Base-by-base conservation (phyloP, 306 rosid species). In the Cucurbita pepo region DNA sequence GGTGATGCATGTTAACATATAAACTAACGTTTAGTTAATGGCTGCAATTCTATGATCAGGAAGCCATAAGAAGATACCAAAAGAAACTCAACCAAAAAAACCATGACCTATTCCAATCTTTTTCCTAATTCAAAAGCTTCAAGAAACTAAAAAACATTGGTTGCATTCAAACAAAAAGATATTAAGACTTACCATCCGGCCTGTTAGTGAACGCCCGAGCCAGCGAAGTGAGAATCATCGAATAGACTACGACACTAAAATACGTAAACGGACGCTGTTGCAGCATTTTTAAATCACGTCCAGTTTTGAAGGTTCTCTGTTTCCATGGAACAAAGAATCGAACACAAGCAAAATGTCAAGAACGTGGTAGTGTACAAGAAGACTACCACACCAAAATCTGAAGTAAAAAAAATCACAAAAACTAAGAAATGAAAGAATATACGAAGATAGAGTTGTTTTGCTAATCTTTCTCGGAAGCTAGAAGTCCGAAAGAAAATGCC, bases 181-280 rank as follows among this genome's bases (percentile, higher is more conserved):
- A 19, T 25, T 16, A 10, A 77, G 22, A 36, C 56, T 79, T 83
- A 93, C 98, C 89, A 56, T 93, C 96, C 6, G 56, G 55, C 21
- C 73, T 67, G 63, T 77, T 75, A 18, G 97, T 90, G 36, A 64
- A 61, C 9, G 94, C 90, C 6, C 69, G 64, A 75, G 81, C 79
- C 51, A 62, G 82, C 1, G 88, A 75, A 65, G 77, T 77, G 74
- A 88, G 81, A 76, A 78, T 64, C 56, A 82, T 79, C n/a, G 38
- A 80, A 88, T 85, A 75, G 79, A 85, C 14, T 62, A 79, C 13
- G 47, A 81, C 63, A 40, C 25, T 38, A 71, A 84, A 79, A 78
- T 59, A 76, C 72, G 72, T 30, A 19, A 45, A 64, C 16, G 25
- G 52, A 60, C 25, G 71, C 73, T 34, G 47, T 53, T 70, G 72